Evolutionary conservation across 352 stramenopile species (phyloP), one percentile per base, ranked within the genome.

Genomic region (Globisporangium irregulare): DNA sequence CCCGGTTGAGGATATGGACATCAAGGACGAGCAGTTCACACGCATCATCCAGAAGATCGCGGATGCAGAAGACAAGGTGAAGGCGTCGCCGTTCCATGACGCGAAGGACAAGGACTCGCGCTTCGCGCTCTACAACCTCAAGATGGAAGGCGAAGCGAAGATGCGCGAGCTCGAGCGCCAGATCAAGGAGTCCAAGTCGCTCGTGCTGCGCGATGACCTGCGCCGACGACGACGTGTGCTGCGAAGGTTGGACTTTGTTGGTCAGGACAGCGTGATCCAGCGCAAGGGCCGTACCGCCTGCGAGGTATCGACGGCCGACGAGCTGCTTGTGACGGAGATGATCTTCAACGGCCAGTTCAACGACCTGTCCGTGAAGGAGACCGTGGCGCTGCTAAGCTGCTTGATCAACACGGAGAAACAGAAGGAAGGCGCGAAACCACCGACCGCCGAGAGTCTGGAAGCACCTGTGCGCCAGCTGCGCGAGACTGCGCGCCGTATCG

Each of bases 341-440:
- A 98, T 99, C 43, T 99, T 99, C 80, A 97, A 93, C 50, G 97
- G 97, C 50, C 86, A 98, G 36, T 99, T 99, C 84, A 99, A 98
- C 68, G 96, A 99, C 53, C 79, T 99, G n/a, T 93, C 84, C 2
- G 88, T 98, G n/a, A 97, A 99, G 66, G 95, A 99, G 68, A 94
- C 86, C 15, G 97, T 99, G 34, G 94, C 98, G 43, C 70, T 99
- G 12, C 71, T 99, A 67, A 98, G 91, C 63, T 99, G 93, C 69
- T 77, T 99, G 72, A 98, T 99, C 71, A 99, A 98, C 76, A 95
- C 86, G 53, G 97, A 99, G 73, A 97, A 96, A 66, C 82, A 84
- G 41, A 97, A 97, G 62, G 90, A 98, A 58, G 89, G 92, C 18
- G 82, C 97, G 53, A 91, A 91, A 66, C 81, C 80, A 6, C 77